Base-by-base conservation (phyloP, 352 stramenopile species). In the Blastocystis sp. region DNA sequence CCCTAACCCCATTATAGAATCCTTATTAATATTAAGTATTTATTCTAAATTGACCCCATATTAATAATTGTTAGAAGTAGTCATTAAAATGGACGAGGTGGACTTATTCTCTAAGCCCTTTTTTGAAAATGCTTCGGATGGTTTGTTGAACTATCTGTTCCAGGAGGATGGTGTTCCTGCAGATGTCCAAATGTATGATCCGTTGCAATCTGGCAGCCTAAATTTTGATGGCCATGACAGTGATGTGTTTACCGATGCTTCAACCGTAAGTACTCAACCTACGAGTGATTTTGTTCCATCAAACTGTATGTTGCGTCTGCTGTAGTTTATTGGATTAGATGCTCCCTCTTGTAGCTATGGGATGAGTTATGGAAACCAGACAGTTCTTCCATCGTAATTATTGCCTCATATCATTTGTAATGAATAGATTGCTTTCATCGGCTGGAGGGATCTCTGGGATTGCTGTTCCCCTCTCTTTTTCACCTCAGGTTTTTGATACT, bases 61-160 rank as follows among this genome's bases (percentile, higher is more conserved):
- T 34, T 34, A 34, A 1, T 34, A 34, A 34, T 34, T 34, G 29
- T 34, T 34, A 34, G 29, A 34, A 34, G 29, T 34, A 34, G 29
- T 34, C 29, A 1, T 47, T 26, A 43, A 23, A 63, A 80, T 84
- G 20, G 53, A 13, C 26, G 73, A 39, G 53, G 43, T 69, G 9
- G 54, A 64, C 9, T 54, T 53, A 4, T 84, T 68, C 54, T 84
- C 73, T 26, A 64, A 63, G 34, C 73, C 73, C 6, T 84, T 84
- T 64, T 47, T 84, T 45, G 73, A 84, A 39, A 84, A 84, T 47
- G 73, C 73, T 34, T 84, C 73, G 29, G 62, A 84, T 69, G 73
- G 53, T 37, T 55, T 84, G 26, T 39, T 84, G 73, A 84, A 84
- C 29, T 84, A 66, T 45, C 53, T 84, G 5, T 84, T 84, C 73